Base-by-base conservation (phyloP, 2,329 filamentous ascomycete genomes). In the Elsinoe australis region DNA sequence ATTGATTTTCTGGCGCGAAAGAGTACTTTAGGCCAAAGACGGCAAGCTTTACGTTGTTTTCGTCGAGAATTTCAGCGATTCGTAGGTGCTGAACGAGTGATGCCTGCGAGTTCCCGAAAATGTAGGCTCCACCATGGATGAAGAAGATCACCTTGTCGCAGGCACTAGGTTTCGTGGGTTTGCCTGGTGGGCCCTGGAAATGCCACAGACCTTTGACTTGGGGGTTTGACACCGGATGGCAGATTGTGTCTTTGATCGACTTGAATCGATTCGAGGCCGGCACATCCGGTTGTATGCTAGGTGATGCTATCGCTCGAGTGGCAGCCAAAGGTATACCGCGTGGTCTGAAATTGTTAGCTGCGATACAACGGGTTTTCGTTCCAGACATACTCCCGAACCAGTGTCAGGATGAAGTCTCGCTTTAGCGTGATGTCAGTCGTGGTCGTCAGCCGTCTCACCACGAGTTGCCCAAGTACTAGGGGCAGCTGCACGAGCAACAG, bases 61-160 rank as follows among this genome's bases (percentile, higher is more conserved):
- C 9, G 3, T 21, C 41, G 9, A 29, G 26, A 10, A 52, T 24
- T 17, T 52, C 47, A 4, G 47, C 41, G 2, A 50, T 19, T 7
- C 51, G 33, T 12, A 52, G 18, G n/a, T 49, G 49, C n/a, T 21
- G 15, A 3, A 33, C 14, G 1, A 50, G 5, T 6, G 46, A 19
- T 5, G 29, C 5, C 5, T 15, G 22, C 8, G 51, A 36, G 32
- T 36, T 35, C 1, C 51, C 51, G 9, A 44, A 17, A 3, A 38
- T 15, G 34, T 52, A 52, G 6, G 18, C 51, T 14, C 51, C 51
- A 18, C 51, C 51, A 9, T 52, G 51, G 9, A 52, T 26, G 14
- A 49, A 52, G n/a, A 32, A 38, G 24, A 52, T 29, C 0, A 52
- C 50, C 26, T 49, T 33, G 15, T 49, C 47, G 28, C 32, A 44